A percentile compares a stretch with the other conserved stretches of the same genome.
Conservation (phyloP, 352 stramenopile genomes). For the Pythium dissimile region DNA sequence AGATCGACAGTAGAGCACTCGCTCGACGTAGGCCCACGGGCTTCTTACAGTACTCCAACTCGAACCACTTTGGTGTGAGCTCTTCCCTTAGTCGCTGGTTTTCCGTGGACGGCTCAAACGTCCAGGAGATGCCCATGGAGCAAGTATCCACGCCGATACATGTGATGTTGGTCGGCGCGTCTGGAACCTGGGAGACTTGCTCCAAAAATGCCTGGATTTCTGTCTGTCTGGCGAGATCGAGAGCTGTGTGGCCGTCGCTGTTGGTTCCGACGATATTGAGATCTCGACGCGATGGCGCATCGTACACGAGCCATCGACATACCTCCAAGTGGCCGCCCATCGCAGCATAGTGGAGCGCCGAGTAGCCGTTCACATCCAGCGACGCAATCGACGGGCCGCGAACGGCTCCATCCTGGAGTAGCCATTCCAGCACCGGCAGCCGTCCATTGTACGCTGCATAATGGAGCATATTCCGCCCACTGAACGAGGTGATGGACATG, state of each 20-base stretch:
- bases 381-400: conserved; percentile 30
- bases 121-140: conserved; percentile 57
- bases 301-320: conserved; percentile 59
- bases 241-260: conserved; percentile 32
- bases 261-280: conserved; percentile 44
- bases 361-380: conserved; percentile 56
- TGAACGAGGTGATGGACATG: conserved; percentile 54
- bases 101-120: conserved; percentile 26
- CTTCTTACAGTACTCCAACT: conserved; percentile 63
- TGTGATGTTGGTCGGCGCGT: conserved; percentile 28
- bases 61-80: conserved; percentile 44
- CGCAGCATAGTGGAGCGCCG: conserved; percentile 61
- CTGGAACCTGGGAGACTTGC: conserved; percentile 32
- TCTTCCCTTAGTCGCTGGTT: conserved; percentile 31
- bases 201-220: conserved; percentile 40
- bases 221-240: conserved; percentile 42
- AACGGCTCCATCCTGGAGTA: conserved; percentile 21
- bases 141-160: conserved; percentile 51
- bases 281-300: conserved; percentile 32
- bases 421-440: conserved; percentile 44
- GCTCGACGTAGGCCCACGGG: conserved; percentile 38
- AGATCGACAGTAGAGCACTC: conserved; percentile 46
- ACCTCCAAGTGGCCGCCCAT: conserved; percentile 53
- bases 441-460: conserved; percentile 68
- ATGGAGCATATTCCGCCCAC: conserved; percentile 59